These are phyloP conservation scores for Fraxinus angustifolia DNA, from an alignment of 305 asterid genomes.

Conservation along the genomic window DNA sequence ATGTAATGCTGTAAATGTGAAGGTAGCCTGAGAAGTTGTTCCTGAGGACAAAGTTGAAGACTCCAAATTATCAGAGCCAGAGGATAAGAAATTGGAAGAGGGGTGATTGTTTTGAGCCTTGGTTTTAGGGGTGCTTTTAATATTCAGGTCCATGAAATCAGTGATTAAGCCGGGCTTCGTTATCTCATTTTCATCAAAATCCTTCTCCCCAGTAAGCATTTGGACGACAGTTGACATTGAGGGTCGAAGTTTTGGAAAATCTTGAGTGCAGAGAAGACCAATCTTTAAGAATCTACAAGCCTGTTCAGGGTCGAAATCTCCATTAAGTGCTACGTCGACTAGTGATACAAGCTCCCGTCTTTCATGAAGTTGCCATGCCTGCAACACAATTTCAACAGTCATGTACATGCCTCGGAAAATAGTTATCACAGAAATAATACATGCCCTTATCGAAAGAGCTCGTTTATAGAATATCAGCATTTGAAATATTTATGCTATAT, in stretches of 20 bases:
- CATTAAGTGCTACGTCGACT: slow-evolving; percentile 59
- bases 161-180: slow-evolving; percentile 53
- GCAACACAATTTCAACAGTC: slow-evolving; percentile 15
- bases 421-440: background rate
- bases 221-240: slow-evolving; percentile 74
- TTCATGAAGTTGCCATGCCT: slow-evolving; percentile 85
- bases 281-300: slow-evolving; percentile 78
- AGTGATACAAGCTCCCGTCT: slow-evolving; percentile 54
- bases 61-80: slow-evolving; percentile 51
- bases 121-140: slow-evolving; percentile 44
- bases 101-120: slow-evolving; percentile 21
- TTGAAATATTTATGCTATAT: background rate
- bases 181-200: slow-evolving; percentile 36
- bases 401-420: background rate
- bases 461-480: background rate
- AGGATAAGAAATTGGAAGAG: slow-evolving; percentile 45
- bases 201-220: slow-evolving; percentile 60
- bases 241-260: slow-evolving; percentile 80
- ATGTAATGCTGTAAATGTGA: slow-evolving; percentile 46
- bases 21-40: slow-evolving; percentile 56
- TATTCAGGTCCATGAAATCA: slow-evolving; percentile 86
- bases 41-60: slow-evolving; percentile 42
- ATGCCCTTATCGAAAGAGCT: background rate
- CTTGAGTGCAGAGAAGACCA: slow-evolving; percentile 92
- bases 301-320: slow-evolving; percentile 72